A percentile compares a stretch with the other conserved stretches of the same genome.
These are phyloP conservation scores for Capsicum baccatum DNA, from an alignment of 257 asterid genomes.

Conservation along the genomic window DNA sequence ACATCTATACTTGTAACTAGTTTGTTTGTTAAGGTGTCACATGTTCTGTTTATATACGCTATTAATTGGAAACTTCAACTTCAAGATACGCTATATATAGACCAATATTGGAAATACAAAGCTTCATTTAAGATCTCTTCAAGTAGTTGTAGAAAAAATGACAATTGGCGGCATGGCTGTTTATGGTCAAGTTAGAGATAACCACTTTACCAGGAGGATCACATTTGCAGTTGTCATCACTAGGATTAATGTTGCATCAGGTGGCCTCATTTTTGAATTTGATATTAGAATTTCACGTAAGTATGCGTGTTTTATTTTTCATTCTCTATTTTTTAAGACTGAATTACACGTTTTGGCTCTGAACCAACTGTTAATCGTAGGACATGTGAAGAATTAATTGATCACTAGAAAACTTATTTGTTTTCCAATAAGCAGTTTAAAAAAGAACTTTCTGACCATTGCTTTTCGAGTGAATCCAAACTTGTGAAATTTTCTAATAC, in stretches of 20 bases:
- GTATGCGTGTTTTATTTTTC: background rate
- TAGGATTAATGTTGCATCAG: slow-evolving; percentile 26
- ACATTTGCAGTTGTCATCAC: background rate
- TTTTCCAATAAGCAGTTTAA: no score
- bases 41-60: background rate
- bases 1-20: background rate
- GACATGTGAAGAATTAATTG: no score
- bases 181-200: background rate
- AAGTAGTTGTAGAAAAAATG: background rate
- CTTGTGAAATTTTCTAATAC: no score
- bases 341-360: background rate
- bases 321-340: background rate
- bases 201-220: background rate
- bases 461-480: no score
- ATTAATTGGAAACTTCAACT: background rate
- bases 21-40: background rate
- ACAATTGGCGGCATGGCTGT: background rate
- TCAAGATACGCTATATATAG: background rate
- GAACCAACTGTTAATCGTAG: no score
- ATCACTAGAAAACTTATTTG: no score
- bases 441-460: no score
- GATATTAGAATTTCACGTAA: slow-evolving; percentile 8
- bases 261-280: background rate
- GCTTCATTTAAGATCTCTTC: background rate
- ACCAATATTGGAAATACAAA: background rate